phyloP scores from a whole-genome alignment of 23 red algal species.

The Gracilaria vermiculophylla region DNA sequence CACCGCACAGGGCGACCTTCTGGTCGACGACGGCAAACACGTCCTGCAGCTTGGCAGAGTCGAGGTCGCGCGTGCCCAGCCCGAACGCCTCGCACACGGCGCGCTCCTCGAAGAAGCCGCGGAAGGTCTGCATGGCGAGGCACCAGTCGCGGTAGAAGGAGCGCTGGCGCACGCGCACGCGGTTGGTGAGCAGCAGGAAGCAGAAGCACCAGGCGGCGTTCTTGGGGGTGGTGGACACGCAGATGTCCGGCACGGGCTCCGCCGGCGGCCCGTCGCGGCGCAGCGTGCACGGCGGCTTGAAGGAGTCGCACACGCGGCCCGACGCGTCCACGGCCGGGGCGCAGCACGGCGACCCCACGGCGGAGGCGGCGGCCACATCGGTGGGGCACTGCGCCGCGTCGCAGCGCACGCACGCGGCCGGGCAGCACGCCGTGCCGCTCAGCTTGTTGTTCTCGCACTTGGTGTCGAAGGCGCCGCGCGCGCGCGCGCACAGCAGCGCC shows the following conservation, averaged over 20 bases:
- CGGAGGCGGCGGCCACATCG: not conserved
- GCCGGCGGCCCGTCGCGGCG: not conserved
- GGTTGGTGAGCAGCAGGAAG: not conserved
- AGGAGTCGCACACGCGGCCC: not conserved
- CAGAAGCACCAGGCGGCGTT: slow-evolving; percentile 29
- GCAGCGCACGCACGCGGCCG: not conserved
- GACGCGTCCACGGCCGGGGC: not conserved
- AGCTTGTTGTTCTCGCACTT: not conserved
- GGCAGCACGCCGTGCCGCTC: slow-evolving; percentile 3
- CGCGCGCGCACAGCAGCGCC: not conserved
- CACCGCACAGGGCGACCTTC: not conserved
- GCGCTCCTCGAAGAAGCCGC: not conserved
- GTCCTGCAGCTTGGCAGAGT: not conserved
- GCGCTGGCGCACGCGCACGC: not conserved
- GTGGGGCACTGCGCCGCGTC: slow-evolving; percentile 1
- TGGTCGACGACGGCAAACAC: not conserved
- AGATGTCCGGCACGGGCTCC: not conserved
- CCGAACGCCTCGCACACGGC: slow-evolving; percentile 1
- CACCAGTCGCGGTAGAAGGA: slow-evolving; percentile 11
- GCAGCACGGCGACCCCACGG: not conserved
- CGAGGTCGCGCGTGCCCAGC: not conserved
- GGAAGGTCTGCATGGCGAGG: not conserved
- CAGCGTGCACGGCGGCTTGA: slow-evolving; percentile 19
- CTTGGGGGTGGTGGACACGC: not conserved
- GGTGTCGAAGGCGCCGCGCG: not conserved